Evolutionary conservation across 2,329 filamentous ascomycete genomes (phyloP), one percentile per base, ranked within the genome.

Genomic region (Penicillium sp.): DNA sequence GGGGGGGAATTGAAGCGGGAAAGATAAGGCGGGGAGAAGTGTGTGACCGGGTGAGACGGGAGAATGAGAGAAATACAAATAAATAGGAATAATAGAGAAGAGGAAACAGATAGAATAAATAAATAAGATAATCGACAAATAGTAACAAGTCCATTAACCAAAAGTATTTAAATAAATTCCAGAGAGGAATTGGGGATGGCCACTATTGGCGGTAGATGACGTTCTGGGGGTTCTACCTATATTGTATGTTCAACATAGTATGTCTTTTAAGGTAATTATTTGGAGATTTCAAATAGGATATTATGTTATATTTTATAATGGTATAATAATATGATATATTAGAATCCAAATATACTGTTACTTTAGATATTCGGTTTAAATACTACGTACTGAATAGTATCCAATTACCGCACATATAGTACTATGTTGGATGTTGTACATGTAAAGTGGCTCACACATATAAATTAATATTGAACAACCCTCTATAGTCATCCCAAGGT

Each of bases 1-100:
- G 45, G 42, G 34, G 37, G 35, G 33, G 34, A 32, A 31, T 40
- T 47, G 32, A 49, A 34, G 49, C 38, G 21, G 48, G 39, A 53
- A 42, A 44, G 48, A 46, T 47, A 45, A 40, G 31, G 45, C 38
- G 46, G 32, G 42, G 42, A 41, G 43, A 47, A 51, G 45, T 29
- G 46, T 47, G 44, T 46, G 34, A 32, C 34, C 19, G 26, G 26
- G 34, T 15, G n/a, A 38, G 8, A 13, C 12, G 7, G 12, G 26
- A 13, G 12, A 26, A 31, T 8, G 22, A 13, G 7, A 28, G n/a
- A 4, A 21, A 17, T n/a, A 24, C 22, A 24, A 24, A 7, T 7
- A 24, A 24, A 24, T 24, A 24, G 22, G 22, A 24, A 24, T 8
- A 41, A 29, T 31, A 21, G 9, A 39, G 15, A 39, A 39, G 2